Evolutionary conservation across 768 basidiomycete genomes (phyloP).

Genomic region (Hemileccinum rubropunctum): DNA sequence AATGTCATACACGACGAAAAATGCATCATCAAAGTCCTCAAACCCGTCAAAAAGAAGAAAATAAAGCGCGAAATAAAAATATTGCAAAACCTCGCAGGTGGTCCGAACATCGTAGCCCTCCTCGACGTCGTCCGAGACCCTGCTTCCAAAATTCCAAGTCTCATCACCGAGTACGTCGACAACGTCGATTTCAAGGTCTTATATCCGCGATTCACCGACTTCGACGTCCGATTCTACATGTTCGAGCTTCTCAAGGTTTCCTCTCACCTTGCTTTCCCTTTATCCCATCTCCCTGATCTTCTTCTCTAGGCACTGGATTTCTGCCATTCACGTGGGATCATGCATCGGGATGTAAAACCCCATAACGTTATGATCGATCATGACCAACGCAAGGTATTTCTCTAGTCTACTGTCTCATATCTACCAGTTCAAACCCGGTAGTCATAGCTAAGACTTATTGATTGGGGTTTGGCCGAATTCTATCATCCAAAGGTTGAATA

Average conservation of each 20-base stretch:
- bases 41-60: conserved; percentile 99
- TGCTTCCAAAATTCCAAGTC: conserved; percentile 93
- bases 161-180: conserved; percentile 97
- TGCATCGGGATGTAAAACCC: conserved; percentile 98
- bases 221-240: conserved; percentile 96
- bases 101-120: conserved; percentile 90
- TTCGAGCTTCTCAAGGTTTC: conserved; percentile 88
- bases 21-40: conserved; percentile 97
- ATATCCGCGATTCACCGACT: conserved; percentile 93
- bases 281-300: not conserved
- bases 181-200: conserved; percentile 97
- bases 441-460: conserved; percentile 84
- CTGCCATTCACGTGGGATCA: conserved; percentile 98
- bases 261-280: conserved; percentile 5
- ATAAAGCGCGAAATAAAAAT: conserved; percentile 99
- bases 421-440: conserved; percentile 10
- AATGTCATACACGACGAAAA: conserved; percentile 89
- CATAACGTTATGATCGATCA: conserved; percentile 99
- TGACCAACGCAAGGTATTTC: conserved; percentile 83
- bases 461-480: conserved; percentile 99
- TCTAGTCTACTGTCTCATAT: conserved; percentile 4
- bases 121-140: conserved; percentile 96
- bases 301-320: conserved; percentile 80
- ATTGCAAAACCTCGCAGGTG: conserved; percentile 92
- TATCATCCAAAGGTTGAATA: conserved; percentile 98